Evolutionary conservation across 306 rosid genomes (phyloP), one percentile per base, ranked within the genome.

Genomic region (Casuarina cunninghamiana): DNA sequence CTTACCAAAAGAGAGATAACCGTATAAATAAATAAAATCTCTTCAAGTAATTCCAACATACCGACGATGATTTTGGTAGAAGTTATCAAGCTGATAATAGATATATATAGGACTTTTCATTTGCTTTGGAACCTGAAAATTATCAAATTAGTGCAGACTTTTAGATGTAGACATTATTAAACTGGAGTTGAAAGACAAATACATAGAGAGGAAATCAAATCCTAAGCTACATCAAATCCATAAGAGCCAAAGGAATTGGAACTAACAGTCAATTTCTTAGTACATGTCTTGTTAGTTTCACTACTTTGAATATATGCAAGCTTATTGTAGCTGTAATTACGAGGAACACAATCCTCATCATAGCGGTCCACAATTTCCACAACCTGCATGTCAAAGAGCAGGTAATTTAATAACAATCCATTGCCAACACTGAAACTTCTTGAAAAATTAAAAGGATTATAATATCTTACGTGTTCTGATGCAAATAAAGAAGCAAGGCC

Each of bases 1-100:
- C 65, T 19, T 26, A 58, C 39, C 65, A 26, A 58, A 54, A 19
- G 21, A 54, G n/a, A 66, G 44, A 21, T 49, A 71, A 70, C 35
- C 4, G 7, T 53, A 44, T 41, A 42, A 75, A 69, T 44, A 62
- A 50, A 48, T 8, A 54, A 26, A 26, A 43, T 3, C 15, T 39
- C 65, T 72, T 39, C 74, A 41, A 50, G 72, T 67, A 69, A 42
- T 38, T 39, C 75, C 43, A 9, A 46, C 86, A 42, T 84, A 90
- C 97, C 96, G 85, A 17, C 98, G 96, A 84, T 93, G 98, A 83
- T 93, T 93, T 86, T 93, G 98, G 83, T 86, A 89, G 85, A 80
- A 91, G 85, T 87, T 86, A 37, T 86, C 90, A 60, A 93, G 97
- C 80, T 93, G 92, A 69, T 93, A 93, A 86, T 93, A 93, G 84